Evolutionary conservation across 2,329 filamentous ascomycete species (phyloP).

Genomic region (Monilinia fructigena): DNA sequence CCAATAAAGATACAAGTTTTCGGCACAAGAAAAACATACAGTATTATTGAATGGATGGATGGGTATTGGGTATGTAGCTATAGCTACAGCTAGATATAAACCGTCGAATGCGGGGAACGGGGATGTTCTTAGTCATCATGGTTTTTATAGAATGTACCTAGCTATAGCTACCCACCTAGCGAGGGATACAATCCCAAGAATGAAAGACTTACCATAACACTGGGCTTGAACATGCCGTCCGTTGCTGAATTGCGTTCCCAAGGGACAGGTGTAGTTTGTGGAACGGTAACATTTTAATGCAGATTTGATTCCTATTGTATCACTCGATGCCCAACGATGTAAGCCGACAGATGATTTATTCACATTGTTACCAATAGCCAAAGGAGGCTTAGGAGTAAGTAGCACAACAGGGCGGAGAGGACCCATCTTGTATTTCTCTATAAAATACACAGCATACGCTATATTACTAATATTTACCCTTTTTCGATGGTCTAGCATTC

Average conservation of each 20-base stretch:
- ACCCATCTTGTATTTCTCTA: conserved; percentile 27
- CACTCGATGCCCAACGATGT: not conserved
- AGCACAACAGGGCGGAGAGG: not conserved
- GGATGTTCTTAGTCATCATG: too few relatives aligned
- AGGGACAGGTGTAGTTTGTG: not conserved
- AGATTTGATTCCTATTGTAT: not conserved
- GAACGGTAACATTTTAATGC: not conserved
- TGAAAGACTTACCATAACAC: not conserved
- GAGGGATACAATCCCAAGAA: too few relatives aligned
- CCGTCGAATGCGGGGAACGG: too few relatives aligned
- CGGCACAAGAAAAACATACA: too few relatives aligned
- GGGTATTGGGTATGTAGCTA: too few relatives aligned
- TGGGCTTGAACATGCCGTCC: not conserved
- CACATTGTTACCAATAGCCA: not conserved
- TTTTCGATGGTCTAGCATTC: conserved; percentile 78
- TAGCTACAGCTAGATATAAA: too few relatives aligned
- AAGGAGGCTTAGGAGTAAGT: not conserved
- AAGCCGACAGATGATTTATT: not conserved
- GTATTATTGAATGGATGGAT: too few relatives aligned
- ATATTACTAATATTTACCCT: conserved; percentile 38
- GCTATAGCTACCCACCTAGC: too few relatives aligned
- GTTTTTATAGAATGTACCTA: too few relatives aligned
- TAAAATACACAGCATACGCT: not conserved
- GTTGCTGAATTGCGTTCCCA: not conserved
- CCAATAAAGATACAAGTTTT: too few relatives aligned